Evolutionary conservation across 331 rosid genomes (phyloP).

Genomic region (Erythrophleum ivorense): DNA sequence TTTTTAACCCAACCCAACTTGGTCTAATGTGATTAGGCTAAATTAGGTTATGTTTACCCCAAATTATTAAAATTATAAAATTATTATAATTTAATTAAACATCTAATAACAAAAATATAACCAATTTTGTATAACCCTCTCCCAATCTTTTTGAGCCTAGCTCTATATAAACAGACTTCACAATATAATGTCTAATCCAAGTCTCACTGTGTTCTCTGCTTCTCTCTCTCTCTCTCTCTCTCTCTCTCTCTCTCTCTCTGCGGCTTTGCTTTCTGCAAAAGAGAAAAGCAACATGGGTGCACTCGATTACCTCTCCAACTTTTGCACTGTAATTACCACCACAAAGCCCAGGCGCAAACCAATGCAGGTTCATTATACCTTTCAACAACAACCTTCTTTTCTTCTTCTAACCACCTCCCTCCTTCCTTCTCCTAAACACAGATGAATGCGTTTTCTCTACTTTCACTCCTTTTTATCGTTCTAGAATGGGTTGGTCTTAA

Average conservation of each 20-base stretch:
- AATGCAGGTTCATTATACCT: conserved; percentile 64
- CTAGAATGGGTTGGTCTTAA: background rate
- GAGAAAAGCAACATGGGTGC: conserved; percentile 71
- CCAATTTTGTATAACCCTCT: too few relatives aligned
- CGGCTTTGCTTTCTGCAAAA: conserved; percentile 27
- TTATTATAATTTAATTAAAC: too few relatives aligned
- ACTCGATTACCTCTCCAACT: conserved; percentile 73
- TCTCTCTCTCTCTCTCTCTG: conserved; percentile 43
- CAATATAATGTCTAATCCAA: background rate
- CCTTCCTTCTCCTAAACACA: background rate
- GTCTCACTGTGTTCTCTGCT: too few relatives aligned
- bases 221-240: conserved; percentile 26
- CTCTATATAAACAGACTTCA: background rate
- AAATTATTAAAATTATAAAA: too few relatives aligned
- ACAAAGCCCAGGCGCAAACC: conserved; percentile 71
- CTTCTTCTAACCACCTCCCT: background rate
- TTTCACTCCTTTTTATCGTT: conserved; percentile 2
- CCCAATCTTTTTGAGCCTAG: too few relatives aligned
- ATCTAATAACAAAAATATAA: too few relatives aligned
- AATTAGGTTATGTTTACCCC: too few relatives aligned
- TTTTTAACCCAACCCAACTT: too few relatives aligned
- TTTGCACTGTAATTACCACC: conserved; percentile 57
- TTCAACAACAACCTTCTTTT: background rate
- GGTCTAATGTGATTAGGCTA: too few relatives aligned
- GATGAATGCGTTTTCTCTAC: background rate